Base-by-base conservation (phyloP, 768 basidiomycete species). In the Mycena rosella region DNA sequence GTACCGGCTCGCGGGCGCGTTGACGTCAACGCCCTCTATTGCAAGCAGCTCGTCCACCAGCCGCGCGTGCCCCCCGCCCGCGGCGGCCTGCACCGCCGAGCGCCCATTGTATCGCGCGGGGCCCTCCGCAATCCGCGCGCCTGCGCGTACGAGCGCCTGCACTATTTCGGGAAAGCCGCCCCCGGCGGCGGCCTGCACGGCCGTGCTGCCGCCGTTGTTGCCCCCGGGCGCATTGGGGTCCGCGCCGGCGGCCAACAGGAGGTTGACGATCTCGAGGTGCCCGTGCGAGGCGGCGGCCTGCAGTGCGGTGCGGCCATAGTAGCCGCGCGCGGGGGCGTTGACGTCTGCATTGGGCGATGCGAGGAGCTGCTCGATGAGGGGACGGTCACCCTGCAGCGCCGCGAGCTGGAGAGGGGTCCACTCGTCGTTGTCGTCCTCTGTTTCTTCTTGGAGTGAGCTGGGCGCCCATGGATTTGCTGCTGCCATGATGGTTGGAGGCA, bases 321-420 rank as follows among this genome's bases (percentile, higher is more conserved):
- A 66, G 11, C 69, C 64, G 10, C 65, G 51, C 10, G 69, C 69
- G 2, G 69, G 69, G 3, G 69, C 57, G 58, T 70, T 70, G 26
- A 63, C 55, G 61, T 67, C 60, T 26, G 24, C 36, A 13, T 70
- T 42, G 8, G 51, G 42, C 13, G 45, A 38, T 8, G 36, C 60
- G n/a, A 70, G 44, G 26, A 70, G 61, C 20, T 59, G 26, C 17
- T 67, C 18, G 34, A 63, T 38, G 38, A 45, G 69, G 8, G 48
- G 9, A 15, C 67, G 49, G 45, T 70, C 65, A 32, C 69, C 69
- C 17, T 70, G 22, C 1, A 63, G 57, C 2, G 69, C 55, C 9
- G 65, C 69, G 45, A 70, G 56, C 49, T 70, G 69, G 15, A 70
- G 60, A 2, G 64, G 65, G 6, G 69, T 70, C 69, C 69, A 70